A percentile compares a stretch with the other conserved stretches of the same genome.
These are phyloP conservation scores for Rosa persica DNA, from an alignment of 306 rosid genomes.

Conservation along the genomic window DNA sequence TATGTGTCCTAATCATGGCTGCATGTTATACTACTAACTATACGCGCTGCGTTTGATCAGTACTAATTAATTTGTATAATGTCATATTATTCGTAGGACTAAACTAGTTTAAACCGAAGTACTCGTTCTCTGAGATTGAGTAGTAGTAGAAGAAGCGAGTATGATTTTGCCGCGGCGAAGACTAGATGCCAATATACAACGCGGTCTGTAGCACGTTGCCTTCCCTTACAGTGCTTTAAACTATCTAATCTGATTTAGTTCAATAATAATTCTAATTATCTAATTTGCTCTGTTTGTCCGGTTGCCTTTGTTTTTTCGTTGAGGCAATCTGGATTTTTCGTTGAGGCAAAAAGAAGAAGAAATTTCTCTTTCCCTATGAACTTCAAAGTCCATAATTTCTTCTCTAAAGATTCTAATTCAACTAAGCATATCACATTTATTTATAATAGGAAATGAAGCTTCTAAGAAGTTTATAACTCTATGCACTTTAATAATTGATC, in stretches of 20 bases:
- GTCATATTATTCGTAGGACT: neutral
- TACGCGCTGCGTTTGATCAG: neutral
- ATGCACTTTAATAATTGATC: too few relatives aligned
- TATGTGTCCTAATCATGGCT: neutral
- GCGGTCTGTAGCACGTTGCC: neutral
- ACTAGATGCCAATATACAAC: neutral
- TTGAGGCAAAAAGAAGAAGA: too few relatives aligned
- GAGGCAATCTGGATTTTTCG: too few relatives aligned
- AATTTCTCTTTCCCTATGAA: too few relatives aligned
- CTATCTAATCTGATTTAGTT: neutral
- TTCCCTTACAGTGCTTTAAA: neutral
- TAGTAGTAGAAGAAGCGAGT: neutral
- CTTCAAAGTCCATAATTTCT: too few relatives aligned
- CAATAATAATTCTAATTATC: neutral
- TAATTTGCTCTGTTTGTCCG: too few relatives aligned
- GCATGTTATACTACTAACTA: neutral
- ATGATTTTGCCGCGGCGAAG: constrained; percentile 13
- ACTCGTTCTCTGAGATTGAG: neutral
- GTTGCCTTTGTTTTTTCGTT: too few relatives aligned
- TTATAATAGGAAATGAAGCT: too few relatives aligned
- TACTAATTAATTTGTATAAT: neutral
- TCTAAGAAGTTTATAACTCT: too few relatives aligned
- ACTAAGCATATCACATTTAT: too few relatives aligned
- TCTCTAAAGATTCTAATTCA: too few relatives aligned
- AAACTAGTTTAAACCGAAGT: neutral